Evolutionary conservation across 2,329 filamentous ascomycete genomes (phyloP).

Genomic region (Parastagonospora nodorum): DNA sequence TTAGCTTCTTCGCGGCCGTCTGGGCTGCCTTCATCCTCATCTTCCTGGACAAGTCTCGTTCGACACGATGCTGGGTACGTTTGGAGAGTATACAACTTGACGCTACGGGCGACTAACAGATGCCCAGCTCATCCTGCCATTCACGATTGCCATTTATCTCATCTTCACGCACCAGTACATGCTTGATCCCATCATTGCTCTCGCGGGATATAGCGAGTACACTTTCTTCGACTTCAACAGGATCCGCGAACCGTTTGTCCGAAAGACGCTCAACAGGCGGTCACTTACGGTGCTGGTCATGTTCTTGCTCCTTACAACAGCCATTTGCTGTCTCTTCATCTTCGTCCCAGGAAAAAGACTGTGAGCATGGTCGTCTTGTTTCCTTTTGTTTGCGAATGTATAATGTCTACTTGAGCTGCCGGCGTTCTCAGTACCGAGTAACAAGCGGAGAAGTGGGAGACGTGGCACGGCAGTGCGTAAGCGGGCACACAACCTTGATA

Average conservation of each 20-base stretch:
- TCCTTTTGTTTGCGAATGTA: conserved; percentile 13
- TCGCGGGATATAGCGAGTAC: conserved; percentile 93
- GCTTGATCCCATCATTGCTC: conserved; percentile 86
- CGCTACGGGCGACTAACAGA: conserved; percentile 23
- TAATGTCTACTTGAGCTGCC: conserved; percentile 24
- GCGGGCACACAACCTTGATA: conserved; percentile 2
- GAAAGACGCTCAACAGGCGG: conserved; percentile 81
- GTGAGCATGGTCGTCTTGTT: conserved; percentile 41
- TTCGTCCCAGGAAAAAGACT: conserved; percentile 89
- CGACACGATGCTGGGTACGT: conserved; percentile 83
- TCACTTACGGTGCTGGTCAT: conserved; percentile 79
- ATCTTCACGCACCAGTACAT: conserved; percentile 86
- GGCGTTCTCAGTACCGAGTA: conserved; percentile 10
- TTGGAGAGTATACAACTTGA: background rate
- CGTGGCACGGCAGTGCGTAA: background rate
- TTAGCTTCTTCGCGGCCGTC: conserved; percentile 87
- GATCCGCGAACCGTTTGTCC: conserved; percentile 89
- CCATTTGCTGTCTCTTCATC: conserved; percentile 88
- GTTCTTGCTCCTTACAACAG: conserved; percentile 76
- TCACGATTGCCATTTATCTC: conserved; percentile 83
- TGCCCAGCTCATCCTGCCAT: conserved; percentile 77
- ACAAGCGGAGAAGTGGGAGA: background rate
- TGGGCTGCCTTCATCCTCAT: conserved; percentile 95
- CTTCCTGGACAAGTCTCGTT: conserved; percentile 77
- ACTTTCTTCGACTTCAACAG: conserved; percentile 90